A percentile compares a stretch with the other conserved stretches of the same genome.
phyloP scores from a whole-genome alignment of 2,329 filamentous ascomycete species.

The Tolypocladium album region DNA sequence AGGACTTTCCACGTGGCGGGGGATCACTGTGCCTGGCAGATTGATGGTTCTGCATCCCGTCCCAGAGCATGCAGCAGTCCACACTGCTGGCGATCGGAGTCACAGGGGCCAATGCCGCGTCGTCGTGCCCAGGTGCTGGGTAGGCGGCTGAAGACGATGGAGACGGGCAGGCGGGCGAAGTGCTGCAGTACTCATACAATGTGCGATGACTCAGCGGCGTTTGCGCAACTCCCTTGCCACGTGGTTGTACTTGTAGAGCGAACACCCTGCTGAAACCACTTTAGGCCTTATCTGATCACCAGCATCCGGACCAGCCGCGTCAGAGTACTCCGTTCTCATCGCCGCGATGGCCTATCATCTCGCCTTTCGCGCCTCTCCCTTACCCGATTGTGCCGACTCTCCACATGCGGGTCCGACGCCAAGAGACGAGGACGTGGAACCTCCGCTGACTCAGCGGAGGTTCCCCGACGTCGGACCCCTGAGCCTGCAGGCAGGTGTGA shows the following conservation, averaged over 20 bases:
- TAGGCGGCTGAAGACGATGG: no score
- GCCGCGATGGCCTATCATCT: background rate
- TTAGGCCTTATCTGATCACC: background rate
- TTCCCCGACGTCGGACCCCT: background rate
- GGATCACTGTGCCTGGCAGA: background rate
- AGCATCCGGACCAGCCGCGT: background rate
- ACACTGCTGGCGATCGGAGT: background rate
- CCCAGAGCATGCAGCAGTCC: background rate
- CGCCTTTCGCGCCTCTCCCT: background rate
- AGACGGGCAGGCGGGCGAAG: no score
- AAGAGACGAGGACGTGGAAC: background rate
- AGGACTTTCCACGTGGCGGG: background rate
- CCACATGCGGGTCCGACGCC: background rate
- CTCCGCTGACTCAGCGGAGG: background rate
- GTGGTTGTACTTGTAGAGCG: no score
- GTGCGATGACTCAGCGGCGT: background rate
- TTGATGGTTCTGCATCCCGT: background rate
- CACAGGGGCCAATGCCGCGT: background rate
- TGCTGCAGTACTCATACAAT: no score
- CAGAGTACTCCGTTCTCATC: no score
- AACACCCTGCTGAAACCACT: background rate
- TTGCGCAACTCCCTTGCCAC: background rate
- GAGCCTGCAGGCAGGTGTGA: no score
- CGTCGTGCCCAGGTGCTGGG: background rate
- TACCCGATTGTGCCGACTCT: background rate